Conservation (phyloP, 1,139 yeast species). For the Suhomyces chickasaworum region DNA sequence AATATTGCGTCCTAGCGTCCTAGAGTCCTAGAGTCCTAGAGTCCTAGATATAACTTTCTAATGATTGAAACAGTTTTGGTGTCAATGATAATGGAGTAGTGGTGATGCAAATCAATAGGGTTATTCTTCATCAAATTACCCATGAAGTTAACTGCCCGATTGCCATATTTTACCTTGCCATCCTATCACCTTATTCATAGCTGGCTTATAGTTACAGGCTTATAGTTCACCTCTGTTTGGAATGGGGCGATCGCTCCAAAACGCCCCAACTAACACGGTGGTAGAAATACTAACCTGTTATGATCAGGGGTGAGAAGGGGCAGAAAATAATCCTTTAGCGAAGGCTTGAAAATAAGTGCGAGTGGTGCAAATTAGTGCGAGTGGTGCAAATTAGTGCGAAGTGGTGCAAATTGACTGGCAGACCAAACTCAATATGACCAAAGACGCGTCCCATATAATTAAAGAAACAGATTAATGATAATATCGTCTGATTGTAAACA, state of each 20-base stretch:
- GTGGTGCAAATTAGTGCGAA: background rate
- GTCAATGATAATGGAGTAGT: background rate
- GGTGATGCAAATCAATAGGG: background rate
- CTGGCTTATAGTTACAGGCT: too few relatives aligned
- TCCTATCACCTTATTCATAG: too few relatives aligned
- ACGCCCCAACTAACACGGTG: background rate
- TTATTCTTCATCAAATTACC: background rate
- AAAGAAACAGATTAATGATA: background rate
- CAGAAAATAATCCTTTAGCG: background rate
- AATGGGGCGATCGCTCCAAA: background rate
- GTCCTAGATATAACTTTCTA: background rate
- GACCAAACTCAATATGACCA: background rate
- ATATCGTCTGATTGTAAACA: background rate
- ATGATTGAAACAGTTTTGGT: background rate
- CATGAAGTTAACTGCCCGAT: too few relatives aligned
- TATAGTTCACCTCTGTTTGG: background rate
- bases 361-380: background rate
- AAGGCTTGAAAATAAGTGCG: background rate
- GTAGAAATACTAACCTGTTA: background rate
- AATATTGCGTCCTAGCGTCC: too few relatives aligned
- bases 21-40: too few relatives aligned
- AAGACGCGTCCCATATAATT: background rate
- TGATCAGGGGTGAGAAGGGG: background rate
- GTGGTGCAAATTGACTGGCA: background rate
- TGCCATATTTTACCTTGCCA: too few relatives aligned